Evolutionary conservation across 148 eudicot species (phyloP).

Genomic region (Silene conica): DNA sequence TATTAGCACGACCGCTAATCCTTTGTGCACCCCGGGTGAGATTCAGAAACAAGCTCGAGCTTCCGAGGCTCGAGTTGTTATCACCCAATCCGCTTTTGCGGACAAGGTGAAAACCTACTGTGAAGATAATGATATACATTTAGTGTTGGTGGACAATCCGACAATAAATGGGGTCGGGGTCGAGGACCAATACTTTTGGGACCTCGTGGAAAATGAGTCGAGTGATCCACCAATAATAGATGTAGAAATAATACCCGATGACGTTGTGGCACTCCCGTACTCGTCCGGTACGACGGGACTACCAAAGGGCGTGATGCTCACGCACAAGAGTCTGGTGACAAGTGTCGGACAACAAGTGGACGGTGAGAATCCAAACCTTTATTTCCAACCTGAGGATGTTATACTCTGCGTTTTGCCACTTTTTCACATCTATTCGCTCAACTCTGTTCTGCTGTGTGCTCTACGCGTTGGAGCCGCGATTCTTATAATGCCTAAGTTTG

Average conservation of each 20-base stretch:
- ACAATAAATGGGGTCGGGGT: conserved; percentile 14
- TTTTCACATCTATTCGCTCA: conserved; percentile 75
- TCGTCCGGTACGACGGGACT: conserved; percentile 89
- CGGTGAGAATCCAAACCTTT: conserved; percentile 78
- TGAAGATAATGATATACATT: conserved; percentile 9
- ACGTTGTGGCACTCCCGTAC: conserved; percentile 75
- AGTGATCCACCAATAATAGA: conserved; percentile 22
- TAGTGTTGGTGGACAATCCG: conserved; percentile 35
- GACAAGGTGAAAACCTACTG: conserved; percentile 43
- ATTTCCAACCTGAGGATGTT: conserved; percentile 54
- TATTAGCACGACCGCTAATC: conserved; percentile 43
- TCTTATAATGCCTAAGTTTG: conserved; percentile 75
- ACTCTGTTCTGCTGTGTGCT: conserved; percentile 66
- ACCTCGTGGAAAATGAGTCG: conserved; percentile 20
- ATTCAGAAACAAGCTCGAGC: conserved; percentile 52
- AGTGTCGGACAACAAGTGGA: conserved; percentile 86
- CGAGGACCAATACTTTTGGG: conserved; percentile 39
- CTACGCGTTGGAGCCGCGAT: conserved; percentile 69
- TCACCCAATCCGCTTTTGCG: conserved; percentile 51
- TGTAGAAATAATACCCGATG: conserved; percentile 42
- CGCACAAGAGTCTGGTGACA: conserved; percentile 69
- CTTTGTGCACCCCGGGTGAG: conserved; percentile 42
- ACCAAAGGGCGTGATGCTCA: conserved; percentile 82
- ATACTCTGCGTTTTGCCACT: conserved; percentile 76
- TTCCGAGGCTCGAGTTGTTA: conserved; percentile 43